Percentiles rank a stretch among this genome's conserved stretches.
phyloP scores from a whole-genome alignment of 257 asterid genomes.

The Rehmannia glutinosa region DNA sequence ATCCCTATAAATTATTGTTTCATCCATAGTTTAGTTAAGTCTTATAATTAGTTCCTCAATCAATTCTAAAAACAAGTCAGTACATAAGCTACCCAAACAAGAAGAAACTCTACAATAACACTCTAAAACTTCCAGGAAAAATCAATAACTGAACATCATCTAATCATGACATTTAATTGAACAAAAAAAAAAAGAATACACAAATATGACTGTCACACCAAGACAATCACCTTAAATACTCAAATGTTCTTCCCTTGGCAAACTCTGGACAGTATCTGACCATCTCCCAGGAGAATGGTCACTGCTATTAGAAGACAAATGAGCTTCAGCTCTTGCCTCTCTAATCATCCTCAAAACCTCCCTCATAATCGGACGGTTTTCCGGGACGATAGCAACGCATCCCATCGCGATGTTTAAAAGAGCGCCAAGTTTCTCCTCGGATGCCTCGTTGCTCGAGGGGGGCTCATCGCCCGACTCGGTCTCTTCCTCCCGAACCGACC shows the following conservation, averaged over 20 bases:
- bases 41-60: no score
- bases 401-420: conserved; percentile 63
- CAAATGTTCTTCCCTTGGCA: conserved; percentile 80
- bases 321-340: conserved; percentile 88
- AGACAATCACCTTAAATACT: conserved; percentile 36
- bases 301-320: conserved; percentile 68
- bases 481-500: conserved; percentile 75
- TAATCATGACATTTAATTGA: background rate
- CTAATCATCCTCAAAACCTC: conserved; percentile 79
- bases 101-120: background rate
- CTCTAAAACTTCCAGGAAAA: background rate
- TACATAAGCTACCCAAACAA: background rate
- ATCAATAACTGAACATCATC: conserved; percentile 15
- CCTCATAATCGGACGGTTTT: conserved; percentile 60
- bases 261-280: conserved; percentile 92
- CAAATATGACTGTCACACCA: background rate
- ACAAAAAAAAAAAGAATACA: conserved; percentile 11
- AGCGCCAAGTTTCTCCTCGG: conserved; percentile 67
- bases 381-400: conserved; percentile 52
- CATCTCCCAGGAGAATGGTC: conserved; percentile 92
- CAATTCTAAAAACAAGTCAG: no score
- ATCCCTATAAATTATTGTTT: no score
- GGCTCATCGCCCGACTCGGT: conserved; percentile 76
- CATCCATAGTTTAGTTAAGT: no score
- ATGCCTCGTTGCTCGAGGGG: conserved; percentile 58